Percentiles rank a stretch among this genome's conserved stretches.
These are phyloP conservation scores for Kwoniella dejecticola DNA, from an alignment of 768 basidiomycete genomes.

Conservation along the genomic window DNA sequence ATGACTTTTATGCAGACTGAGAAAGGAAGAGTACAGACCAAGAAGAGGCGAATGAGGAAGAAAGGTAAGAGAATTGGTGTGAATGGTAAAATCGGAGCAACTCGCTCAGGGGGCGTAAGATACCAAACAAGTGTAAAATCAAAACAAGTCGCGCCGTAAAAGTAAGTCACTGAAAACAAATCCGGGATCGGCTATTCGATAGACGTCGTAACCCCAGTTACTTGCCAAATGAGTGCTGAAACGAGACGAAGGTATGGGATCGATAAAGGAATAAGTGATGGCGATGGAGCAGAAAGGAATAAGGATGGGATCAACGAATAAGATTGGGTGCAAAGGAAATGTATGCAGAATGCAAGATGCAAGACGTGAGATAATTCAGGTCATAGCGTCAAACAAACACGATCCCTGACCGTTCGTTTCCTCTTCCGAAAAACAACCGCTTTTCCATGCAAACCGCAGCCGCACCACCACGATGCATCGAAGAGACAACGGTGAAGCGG, in stretches of 20 bases:
- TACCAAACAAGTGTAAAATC: slow-evolving; percentile 5
- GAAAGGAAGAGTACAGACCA: not conserved
- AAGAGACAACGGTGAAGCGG: too few species aligned
- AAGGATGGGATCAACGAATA: too few species aligned
- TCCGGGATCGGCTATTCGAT: not conserved
- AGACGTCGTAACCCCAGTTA: not conserved
- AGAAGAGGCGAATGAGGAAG: not conserved
- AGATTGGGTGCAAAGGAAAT: too few species aligned
- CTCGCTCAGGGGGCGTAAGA: slow-evolving; percentile 15
- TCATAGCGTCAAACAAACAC: not conserved
- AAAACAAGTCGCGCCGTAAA: slow-evolving; percentile 8
- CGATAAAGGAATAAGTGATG: not conserved
- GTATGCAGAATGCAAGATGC: too few species aligned
- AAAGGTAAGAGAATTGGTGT: slow-evolving; percentile 3
- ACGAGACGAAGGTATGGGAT: not conserved
- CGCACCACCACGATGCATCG: too few species aligned
- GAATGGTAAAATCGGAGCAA: slow-evolving; percentile 15
- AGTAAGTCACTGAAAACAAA: not conserved
- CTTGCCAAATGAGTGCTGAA: too few species aligned
- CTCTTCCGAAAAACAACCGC: too few species aligned
- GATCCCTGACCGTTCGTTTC: not conserved
- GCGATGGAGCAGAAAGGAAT: too few species aligned
- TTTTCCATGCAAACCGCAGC: too few species aligned
- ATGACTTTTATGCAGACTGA: not conserved
- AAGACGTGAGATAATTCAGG: too few species aligned